Conservation (phyloP, 2,329 filamentous ascomycete genomes). For the Pseudogymnoascus sp. region DNA sequence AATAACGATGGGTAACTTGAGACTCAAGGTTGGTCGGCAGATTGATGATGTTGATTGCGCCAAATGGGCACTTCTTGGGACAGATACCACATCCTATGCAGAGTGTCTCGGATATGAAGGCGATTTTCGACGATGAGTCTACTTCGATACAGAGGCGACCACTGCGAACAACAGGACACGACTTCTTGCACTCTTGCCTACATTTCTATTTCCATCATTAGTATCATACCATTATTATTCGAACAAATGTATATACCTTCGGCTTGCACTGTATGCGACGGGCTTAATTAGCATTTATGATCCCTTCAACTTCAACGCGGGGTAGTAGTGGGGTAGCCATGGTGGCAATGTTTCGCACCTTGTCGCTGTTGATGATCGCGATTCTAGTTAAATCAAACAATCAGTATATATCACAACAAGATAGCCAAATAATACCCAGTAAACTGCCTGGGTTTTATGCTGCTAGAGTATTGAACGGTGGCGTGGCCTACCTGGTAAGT, state of each 20-base stretch:
- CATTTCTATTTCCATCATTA: constrained; percentile 63
- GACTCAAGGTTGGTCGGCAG: constrained; percentile 97
- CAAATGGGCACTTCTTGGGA: constrained; percentile 97
- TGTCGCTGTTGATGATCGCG: constrained; percentile 97
- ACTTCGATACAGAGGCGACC: constrained; percentile 98
- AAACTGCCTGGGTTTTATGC: constrained; percentile 3
- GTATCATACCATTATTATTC: constrained; percentile 19
- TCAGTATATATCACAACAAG: not conserved
- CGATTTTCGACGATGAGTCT: constrained; percentile 75
- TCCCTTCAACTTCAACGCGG: constrained; percentile 14
- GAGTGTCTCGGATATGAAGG: constrained; percentile 92
- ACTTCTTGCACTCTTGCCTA: constrained; percentile 98
- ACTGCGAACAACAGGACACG: constrained; percentile 91
- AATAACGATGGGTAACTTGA: constrained; percentile 96
- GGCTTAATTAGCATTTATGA: constrained; percentile 32
- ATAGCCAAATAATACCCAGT: not conserved
- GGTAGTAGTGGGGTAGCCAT: constrained; percentile 34
- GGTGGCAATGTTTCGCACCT: constrained; percentile 51
- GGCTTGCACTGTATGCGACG: constrained; percentile 63
- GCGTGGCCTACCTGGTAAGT: constrained; percentile 69
- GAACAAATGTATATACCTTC: constrained; percentile 47
- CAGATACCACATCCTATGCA: constrained; percentile 99
- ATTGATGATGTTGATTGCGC: constrained; percentile 99
- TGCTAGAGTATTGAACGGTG: not conserved
- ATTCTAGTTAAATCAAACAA: constrained; percentile 51